Evolutionary conservation across 2,329 filamentous ascomycete genomes (phyloP), one percentile per base, ranked within the genome.

Genomic region (Talaromyces islandicus): DNA sequence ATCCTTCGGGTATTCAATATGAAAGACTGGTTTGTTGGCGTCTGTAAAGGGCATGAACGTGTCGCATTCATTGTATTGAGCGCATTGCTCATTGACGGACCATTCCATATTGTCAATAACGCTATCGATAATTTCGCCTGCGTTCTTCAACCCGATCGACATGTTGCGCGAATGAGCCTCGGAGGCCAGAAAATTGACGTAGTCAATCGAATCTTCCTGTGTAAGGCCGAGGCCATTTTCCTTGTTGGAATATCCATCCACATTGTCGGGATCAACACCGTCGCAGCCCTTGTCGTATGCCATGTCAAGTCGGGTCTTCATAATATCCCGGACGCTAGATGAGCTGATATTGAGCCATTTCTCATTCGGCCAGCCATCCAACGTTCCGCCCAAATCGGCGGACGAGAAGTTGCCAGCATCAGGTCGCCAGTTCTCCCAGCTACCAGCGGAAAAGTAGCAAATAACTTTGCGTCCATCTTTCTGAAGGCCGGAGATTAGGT

Each of bases 361-460:
- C 77, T 91, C 88, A 48, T 82, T 83, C 0, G 78, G 77, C 88
- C 88, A 91, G 4, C 83, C 87, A 11, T 84, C 78, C 5, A 91
- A 74, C 6, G 73, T 71, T 3, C 80, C 78, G 21, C 88, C 88
- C 48, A 85, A 70, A 64, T 90, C 88, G 0, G 73, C 70, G 1
- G 76, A 63, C 7, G 75, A 27, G 68, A 90, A 90, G 5, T 82
- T 66, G 30, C 68, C 69, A 19, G 80, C 78, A 68, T 91, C 88
- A 0, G 79, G 73, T 3, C 88, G 80, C 76, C 81, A 84, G 56
- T 84, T 70, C 72, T 91, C 88, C 66, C 82, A 89, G 7, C 84
- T 87, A 1, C 88, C 88, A 0, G 86, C 87, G 56, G 85, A 88
- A 75, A 91, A 91, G 74, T 91, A 91, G 77, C 88, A 91, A 61